Base-by-base conservation (phyloP, 495 filamentous ascomycete genomes). In the Friedmanniomyces endolithicus region DNA sequence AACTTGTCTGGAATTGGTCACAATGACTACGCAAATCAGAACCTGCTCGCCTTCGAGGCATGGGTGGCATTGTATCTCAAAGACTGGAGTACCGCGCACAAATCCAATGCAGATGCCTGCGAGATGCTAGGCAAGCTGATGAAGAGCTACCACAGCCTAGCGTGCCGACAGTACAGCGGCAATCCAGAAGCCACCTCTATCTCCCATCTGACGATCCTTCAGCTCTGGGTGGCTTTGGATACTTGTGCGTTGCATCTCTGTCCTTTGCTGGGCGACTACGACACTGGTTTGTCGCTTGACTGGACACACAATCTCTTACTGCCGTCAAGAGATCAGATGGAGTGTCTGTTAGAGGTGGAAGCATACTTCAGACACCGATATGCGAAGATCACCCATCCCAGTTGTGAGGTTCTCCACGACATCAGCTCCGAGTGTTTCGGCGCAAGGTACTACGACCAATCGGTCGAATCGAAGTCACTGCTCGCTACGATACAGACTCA, bases 381-480 rank as follows among this genome's bases (percentile, higher is more conserved):
- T 9, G 44, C 48, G 0, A 11, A 47, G 6, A 62, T 71, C 0
- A 35, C 16, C 2, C 37, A 46, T 20, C 17, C 14, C 1, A 65
- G 62, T 20, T 48, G 64, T 3, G 60, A 57, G 1, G 62, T 77
- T 7, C 75, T 81, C 50, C 25, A 46, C 2, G 52, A 63, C 6
- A 67, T 68, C 47, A 62, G 64, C 1, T 1, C 0, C 0, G 39
- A 55, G 0, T 73, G 69, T 22, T 84, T 87, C 66, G 68, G 77
- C 6, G 76, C 78, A 1, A 55, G 62, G 14, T 86, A 72, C 56
- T 84, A 76, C 55, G 54, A 78, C 1, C 48, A 62, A 6, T 83
- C 79, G 1, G 0, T 0, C 0, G 22, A 58, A 6, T 76, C 79
- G 52, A 70, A 80, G 53, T 1, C 49, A 0, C 55, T 79, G 11